Evolutionary conservation across 192 early-diverging fungal species (phyloP), one percentile per base, ranked within the genome.

Genomic region (Backusella circina): DNA sequence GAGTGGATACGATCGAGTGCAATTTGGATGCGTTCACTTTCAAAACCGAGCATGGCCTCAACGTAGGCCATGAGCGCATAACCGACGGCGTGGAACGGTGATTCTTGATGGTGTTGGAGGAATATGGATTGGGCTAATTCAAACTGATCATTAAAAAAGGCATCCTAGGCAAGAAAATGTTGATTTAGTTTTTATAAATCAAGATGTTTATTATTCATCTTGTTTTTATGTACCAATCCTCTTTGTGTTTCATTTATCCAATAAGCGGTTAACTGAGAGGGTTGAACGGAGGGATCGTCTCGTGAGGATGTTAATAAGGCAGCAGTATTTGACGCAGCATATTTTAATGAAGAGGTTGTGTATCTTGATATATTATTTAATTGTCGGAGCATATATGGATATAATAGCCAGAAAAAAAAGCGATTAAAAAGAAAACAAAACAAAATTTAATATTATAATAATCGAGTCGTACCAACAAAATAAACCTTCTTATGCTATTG

Each of bases 111-210:
- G n/a, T 76, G 67, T 35, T 75, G 77, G 21, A 41, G 21, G 68
- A 82, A 82, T 32, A 79, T 72, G 21, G 37, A n/a, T 33, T 78
- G 65, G 10, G 81, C 77, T 26, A 70, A 51, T 35, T 79, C 77
- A 57, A 82, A 79, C 18, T 82, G 67, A 61, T 82, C 81, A 47
- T 82, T 74, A 38, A 79, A 82, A 44, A 82, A 79, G 16, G 81
- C 74, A 31, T 82, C 79, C 79, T 77, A 74, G 13, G 23, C 3
- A 61, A 21, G n/a, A 33, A 74, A 57, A 33, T 65, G 1, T 47
- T 47, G 33, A 35, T 35, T n/a, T n/a, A n/a, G n/a, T n/a, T n/a
- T n/a, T n/a, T n/a, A n/a, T n/a, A n/a, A n/a, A n/a, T 21, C 15
- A 51, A 21, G n/a, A 21, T 57, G 28, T 30, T 30, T 33, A 2